Evolutionary conservation across 2,329 filamentous ascomycete species (phyloP), one percentile per base, ranked within the genome.

Genomic region (Coniella lustricola): DNA sequence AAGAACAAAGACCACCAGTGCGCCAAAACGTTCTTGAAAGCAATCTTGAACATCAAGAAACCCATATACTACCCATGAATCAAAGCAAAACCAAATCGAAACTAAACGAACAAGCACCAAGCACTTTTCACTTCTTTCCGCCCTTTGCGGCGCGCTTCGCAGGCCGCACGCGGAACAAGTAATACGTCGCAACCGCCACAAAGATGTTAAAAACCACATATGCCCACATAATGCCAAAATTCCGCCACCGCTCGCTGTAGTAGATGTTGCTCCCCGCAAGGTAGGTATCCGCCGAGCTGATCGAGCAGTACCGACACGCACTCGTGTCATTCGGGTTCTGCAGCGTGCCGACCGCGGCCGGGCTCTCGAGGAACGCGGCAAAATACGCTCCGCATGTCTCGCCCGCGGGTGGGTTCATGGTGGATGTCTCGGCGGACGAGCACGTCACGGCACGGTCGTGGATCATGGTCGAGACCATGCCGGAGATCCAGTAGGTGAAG

Each of bases 211-310:
- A 84, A 0, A 66, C 51, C 34, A 87, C 74, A 56, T 76, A 88
- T 0, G 70, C 80, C 76, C 81, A 87, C 58, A 87, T 67, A 35
- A 88, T 70, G 1, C 84, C 85, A 50, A 81, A 87, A 59, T 88
- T 85, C 49, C 83, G 71, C 83, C 84, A 87, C 3, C 79, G 59
- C 46, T 83, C 71, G 3, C 51, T 57, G 56, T 75, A 83, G 18
- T 61, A 65, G 35, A 83, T 76, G 8, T 62, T 54, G 1, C 69
- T 70, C 0, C 59, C 63, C 2, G 67, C 64, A 0, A 82, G 60
- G 44, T 64, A 87, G 62, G 88, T 75, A 48, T 82, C 74, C 1
- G 84, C 85, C n/a, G 67, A 69, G 1, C 63, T 67, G 56, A 82
- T 79, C 1, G 76, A 69, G 61, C 86, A 90, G 66, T 87, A 89